Evolutionary conservation across 2,329 filamentous ascomycete species (phyloP).

Genomic region (Penicillium expansum): DNA sequence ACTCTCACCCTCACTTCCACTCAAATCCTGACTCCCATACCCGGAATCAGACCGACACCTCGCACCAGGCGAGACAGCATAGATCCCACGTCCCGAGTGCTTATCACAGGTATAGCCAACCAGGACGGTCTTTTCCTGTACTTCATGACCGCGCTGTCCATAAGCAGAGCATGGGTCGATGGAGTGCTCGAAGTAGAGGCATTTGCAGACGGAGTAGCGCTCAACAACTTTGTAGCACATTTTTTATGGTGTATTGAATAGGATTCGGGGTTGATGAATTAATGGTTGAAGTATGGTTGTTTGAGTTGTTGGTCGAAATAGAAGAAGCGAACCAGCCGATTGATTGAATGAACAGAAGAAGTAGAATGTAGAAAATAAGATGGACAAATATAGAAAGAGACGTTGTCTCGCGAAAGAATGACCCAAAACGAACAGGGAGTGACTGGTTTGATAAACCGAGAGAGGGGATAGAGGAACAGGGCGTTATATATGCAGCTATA

Average conservation of each 20-base stretch:
- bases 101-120: conserved; percentile 75
- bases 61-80: conserved; percentile 6
- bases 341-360: neutral
- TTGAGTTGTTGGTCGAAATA: neutral
- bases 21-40: conserved; percentile 14
- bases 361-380: neutral
- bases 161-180: conserved; percentile 78
- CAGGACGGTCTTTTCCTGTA: conserved; percentile 72
- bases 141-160: conserved; percentile 67
- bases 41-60: conserved; percentile 25
- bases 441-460: neutral
- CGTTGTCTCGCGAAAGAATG: neutral
- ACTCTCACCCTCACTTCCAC: conserved; percentile 19
- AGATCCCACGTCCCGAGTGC: conserved; percentile 43
- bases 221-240: conserved; percentile 91
- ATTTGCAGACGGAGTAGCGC: conserved; percentile 80
- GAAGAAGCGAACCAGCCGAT: neutral
- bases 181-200: conserved; percentile 82
- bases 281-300: neutral
- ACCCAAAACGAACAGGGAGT: neutral
- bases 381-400: neutral
- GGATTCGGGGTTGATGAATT: too few relatives aligned
- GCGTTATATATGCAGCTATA: neutral
- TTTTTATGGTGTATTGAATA: neutral
- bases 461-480: neutral